Evolutionary conservation across 2,329 filamentous ascomycete species (phyloP).

Genomic region (Neofusicoccum ribis): DNA sequence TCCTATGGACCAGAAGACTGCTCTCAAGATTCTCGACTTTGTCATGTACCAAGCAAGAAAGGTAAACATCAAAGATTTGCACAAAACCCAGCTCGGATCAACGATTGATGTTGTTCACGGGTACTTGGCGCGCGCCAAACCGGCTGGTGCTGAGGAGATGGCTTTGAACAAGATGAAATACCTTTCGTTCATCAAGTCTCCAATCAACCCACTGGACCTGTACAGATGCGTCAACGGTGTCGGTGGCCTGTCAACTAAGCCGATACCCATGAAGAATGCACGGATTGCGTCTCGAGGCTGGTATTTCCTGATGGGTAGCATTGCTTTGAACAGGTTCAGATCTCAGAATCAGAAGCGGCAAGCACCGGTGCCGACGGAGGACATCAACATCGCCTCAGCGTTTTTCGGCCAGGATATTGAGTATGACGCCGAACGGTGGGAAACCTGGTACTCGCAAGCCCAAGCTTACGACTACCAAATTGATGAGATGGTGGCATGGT

Average conservation of each 20-base stretch:
- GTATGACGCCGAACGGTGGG: slow-evolving; percentile 79
- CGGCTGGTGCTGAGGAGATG: slow-evolving; percentile 66
- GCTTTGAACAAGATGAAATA: slow-evolving; percentile 86
- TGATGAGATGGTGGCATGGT: slow-evolving; percentile 85
- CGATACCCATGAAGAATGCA: slow-evolving; percentile 64
- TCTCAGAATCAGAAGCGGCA: slow-evolving; percentile 77
- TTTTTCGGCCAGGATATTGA: slow-evolving; percentile 82
- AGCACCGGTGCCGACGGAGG: slow-evolving; percentile 76
- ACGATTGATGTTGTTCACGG: slow-evolving; percentile 94
- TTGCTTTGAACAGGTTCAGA: slow-evolving; percentile 83
- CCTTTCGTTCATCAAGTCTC: slow-evolving; percentile 75
- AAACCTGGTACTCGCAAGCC: slow-evolving; percentile 85
- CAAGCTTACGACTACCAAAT: slow-evolving; percentile 87
- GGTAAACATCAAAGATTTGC: slow-evolving; percentile 85
- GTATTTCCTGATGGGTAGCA: slow-evolving; percentile 89
- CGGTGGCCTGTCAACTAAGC: slow-evolving; percentile 47
- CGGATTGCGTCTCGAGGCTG: slow-evolving; percentile 77
- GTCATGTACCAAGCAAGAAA: slow-evolving; percentile 78
- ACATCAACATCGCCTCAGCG: slow-evolving; percentile 76
- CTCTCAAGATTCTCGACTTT: slow-evolving; percentile 79
- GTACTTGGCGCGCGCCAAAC: slow-evolving; percentile 74
- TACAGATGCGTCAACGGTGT: slow-evolving; percentile 80
- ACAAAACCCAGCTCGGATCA: slow-evolving; percentile 85
- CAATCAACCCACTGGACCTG: slow-evolving; percentile 78
- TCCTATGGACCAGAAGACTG: slow-evolving; percentile 76